Evolutionary conservation across 148 eudicot genomes (phyloP).

Genomic region (Rhododendron vialii): DNA sequence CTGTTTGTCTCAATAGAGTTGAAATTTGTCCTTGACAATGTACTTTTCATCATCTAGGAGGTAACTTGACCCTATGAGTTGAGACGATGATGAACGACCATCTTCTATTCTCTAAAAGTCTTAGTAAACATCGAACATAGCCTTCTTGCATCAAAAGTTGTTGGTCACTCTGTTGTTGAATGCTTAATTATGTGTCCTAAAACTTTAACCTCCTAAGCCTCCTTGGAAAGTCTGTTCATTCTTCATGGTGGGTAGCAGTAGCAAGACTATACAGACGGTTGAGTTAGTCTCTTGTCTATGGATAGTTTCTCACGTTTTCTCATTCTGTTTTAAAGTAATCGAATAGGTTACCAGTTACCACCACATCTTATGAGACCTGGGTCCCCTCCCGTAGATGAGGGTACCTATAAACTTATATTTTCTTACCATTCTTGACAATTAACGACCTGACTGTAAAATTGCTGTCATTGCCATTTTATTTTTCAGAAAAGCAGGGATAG

Average conservation of each 20-base stretch:
- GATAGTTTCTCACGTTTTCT: not conserved
- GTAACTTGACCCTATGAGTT: not conserved
- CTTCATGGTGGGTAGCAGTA: not conserved
- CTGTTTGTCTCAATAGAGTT: not conserved
- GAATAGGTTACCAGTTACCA: not conserved
- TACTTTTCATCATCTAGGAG: not conserved
- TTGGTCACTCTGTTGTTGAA: not conserved
- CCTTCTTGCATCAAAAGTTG: not conserved
- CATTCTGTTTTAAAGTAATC: not conserved
- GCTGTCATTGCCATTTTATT: not conserved
- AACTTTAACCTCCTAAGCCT: not conserved
- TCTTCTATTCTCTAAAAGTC: not conserved
- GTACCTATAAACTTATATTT: not conserved
- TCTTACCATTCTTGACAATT: conserved; percentile 1
- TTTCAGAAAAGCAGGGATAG: not conserved
- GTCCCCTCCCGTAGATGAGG: not conserved
- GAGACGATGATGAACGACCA: not conserved
- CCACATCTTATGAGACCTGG: not conserved
- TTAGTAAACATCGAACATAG: not conserved
- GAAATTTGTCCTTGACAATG: not conserved
- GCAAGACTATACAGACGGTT: not conserved
- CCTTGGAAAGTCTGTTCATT: not conserved
- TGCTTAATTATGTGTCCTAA: not conserved
- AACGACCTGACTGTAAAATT: not conserved
- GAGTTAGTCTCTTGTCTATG: not conserved